A percentile compares a stretch with the other conserved stretches of the same genome.
These are phyloP conservation scores for Blastomyces parvus DNA, from an alignment of 2,329 filamentous ascomycete species.

Conservation along the genomic window DNA sequence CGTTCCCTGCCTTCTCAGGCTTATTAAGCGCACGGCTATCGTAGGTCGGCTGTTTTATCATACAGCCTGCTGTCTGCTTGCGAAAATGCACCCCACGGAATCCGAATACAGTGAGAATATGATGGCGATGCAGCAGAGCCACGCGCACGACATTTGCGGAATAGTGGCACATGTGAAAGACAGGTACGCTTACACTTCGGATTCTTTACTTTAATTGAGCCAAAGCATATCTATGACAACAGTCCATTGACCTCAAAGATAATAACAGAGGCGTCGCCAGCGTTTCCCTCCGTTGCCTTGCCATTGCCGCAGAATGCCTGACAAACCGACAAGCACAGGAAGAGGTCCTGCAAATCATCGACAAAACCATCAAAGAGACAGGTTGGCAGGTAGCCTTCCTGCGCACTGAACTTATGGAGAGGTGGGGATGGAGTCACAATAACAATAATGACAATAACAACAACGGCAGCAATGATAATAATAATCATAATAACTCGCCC, in stretches of 20 bases:
- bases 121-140: slow-evolving; percentile 58
- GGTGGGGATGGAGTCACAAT: slow-evolving; percentile 61
- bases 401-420: slow-evolving; percentile 60
- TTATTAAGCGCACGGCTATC: slow-evolving; percentile 72
- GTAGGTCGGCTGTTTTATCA: slow-evolving; percentile 83
- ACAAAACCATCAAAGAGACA: slow-evolving; percentile 63
- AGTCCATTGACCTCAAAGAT: not conserved
- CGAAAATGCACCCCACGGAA: slow-evolving; percentile 65
- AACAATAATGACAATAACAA: not conserved
- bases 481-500: slow-evolving; percentile 28
- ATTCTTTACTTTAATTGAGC: not conserved
- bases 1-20: slow-evolving; percentile 40
- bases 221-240: not conserved
- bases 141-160: slow-evolving; percentile 79
- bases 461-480: not conserved
- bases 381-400: slow-evolving; percentile 69
- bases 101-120: slow-evolving; percentile 55
- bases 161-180: slow-evolving; percentile 81
- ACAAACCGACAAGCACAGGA: slow-evolving; percentile 62
- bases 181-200: slow-evolving; percentile 35
- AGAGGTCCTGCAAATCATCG: slow-evolving; percentile 69
- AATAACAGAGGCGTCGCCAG: slow-evolving; percentile 56
- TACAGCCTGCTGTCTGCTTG: slow-evolving; percentile 69
- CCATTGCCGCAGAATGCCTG: slow-evolving; percentile 66
- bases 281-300: slow-evolving; percentile 68